These are phyloP conservation scores for Yamadazyma kanchanaburiensis DNA, from an alignment of 1,139 yeast species.

Conservation along the genomic window DNA sequence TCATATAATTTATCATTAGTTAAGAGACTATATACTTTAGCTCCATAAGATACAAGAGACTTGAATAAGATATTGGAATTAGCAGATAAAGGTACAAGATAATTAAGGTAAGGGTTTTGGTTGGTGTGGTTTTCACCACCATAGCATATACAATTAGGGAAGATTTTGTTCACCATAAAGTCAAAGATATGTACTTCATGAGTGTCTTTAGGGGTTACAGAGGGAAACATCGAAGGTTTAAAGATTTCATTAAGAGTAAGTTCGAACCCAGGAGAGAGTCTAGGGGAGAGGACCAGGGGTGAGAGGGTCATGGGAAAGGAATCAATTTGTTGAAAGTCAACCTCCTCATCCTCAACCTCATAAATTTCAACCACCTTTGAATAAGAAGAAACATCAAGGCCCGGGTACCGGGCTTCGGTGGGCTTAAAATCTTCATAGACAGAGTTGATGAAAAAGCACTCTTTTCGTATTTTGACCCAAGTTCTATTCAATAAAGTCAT, in stretches of 20 bases:
- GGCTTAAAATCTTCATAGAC: conserved; percentile 17
- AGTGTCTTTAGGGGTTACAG: conserved; percentile 1
- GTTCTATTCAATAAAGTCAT: conserved; percentile 3
- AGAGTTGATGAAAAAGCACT: conserved; percentile 21
- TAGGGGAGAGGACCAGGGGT: too few relatives aligned
- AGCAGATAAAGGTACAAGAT: conserved; percentile 30
- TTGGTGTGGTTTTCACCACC: conserved; percentile 8
- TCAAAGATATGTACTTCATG: conserved; percentile 20
- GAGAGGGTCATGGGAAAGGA: not conserved
- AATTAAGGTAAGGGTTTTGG: conserved; percentile 29
- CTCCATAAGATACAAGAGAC: conserved; percentile 29
- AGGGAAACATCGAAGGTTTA: not conserved
- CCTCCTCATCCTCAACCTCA: conserved; percentile 1
- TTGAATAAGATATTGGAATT: conserved; percentile 26
- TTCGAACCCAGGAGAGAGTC: not conserved
- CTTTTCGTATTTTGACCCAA: conserved; percentile 10
- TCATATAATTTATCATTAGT: conserved; percentile 21
- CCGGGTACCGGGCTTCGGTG: not conserved
- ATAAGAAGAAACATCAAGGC: too few relatives aligned
- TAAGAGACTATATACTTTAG: conserved; percentile 27
- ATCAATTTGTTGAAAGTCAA: not conserved
- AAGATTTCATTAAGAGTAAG: not conserved
- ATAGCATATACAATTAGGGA: conserved; percentile 33
- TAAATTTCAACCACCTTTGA: conserved; percentile 8
- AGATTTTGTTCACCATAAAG: conserved; percentile 28